A percentile compares a stretch with the other conserved stretches of the same genome.
Evolutionary conservation across 1,284 basidiomycete genomes (phyloP).

Genomic region (Leccinum ambiguum): DNA sequence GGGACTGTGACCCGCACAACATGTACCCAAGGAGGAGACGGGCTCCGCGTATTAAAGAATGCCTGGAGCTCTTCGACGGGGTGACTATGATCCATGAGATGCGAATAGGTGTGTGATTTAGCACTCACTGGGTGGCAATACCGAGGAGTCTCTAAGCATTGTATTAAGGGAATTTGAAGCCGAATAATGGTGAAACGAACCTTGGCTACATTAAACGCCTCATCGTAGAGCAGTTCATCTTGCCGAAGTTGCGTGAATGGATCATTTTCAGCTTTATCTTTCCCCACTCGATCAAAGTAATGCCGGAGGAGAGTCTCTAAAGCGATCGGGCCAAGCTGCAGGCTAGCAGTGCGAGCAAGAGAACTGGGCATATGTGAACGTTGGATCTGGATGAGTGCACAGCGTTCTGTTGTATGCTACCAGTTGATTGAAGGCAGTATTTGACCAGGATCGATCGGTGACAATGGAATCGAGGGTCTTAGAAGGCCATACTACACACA

Average conservation of each 20-base stretch:
- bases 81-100: constrained; percentile 44
- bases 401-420: neutral
- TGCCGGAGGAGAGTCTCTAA: constrained; percentile 82
- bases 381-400: neutral
- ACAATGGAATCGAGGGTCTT: neutral
- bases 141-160: constrained; percentile 55
- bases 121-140: constrained; percentile 49
- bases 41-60: constrained; percentile 85
- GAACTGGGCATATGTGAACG: constrained; percentile 39
- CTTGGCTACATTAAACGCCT: constrained; percentile 80
- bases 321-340: constrained; percentile 72
- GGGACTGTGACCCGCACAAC: constrained; percentile 77
- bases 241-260: constrained; percentile 52
- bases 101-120: neutral
- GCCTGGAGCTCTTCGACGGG: constrained; percentile 85
- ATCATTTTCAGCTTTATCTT: constrained; percentile 34
- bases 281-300: constrained; percentile 68
- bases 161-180: constrained; percentile 1
- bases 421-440: neutral
- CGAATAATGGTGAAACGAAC: constrained; percentile 37
- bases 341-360: constrained; percentile 58
- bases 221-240: constrained; percentile 82
- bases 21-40: constrained; percentile 87
- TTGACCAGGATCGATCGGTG: neutral
- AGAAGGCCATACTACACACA: neutral